Evolutionary conservation across 768 basidiomycete species (phyloP), one percentile per base, ranked within the genome.

Genomic region (Phylloporus sp.): DNA sequence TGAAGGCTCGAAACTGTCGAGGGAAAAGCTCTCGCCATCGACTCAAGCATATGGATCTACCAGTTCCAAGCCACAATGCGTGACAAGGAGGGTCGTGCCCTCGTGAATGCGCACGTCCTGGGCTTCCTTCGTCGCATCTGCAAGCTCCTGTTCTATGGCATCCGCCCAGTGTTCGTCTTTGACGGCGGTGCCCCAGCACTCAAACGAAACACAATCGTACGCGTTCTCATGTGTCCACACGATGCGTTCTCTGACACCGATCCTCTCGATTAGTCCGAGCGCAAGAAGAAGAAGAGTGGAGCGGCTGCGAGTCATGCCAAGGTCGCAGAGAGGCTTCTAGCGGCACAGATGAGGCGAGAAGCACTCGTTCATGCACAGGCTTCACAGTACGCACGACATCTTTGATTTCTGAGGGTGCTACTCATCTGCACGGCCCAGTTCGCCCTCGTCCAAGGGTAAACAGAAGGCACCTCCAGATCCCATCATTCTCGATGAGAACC

Each of bases 11-110:
- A 99, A 71, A 94, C 88, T 0, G 81, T 95, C 65, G 94, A 95
- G 63, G 94, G 93, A n/a, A 95, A 94, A 67, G 75, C 83, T 10
- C 82, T 99, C 73, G 97, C 97, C 3, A 98, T 99, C 50, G 97
- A 99, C 71, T 97, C 95, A 4, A 97, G 93, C 59, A 98, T 99
- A 57, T 99, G 97, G 97, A 85, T 99, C 48, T 99, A 99, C 70
- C 97, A 99, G 69, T 99, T 99, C 64, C 95, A 98, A 72, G 95
- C 95, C 20, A 97, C 97, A 9, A 97, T 98, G 95, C 84, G 97
- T 22, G 95, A 95, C 70, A 97, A 93, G 64, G 93, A 97, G 52
- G 97, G 97, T 24, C 83, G 85, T 22, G 90, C 80, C 12, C 73
- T 99, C 39, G 81, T 88, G 47, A 97, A 97, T 63, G 95, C 95